These are phyloP conservation scores for Osmozyma mogii DNA, from an alignment of 805 yeast genomes.

Conservation along the genomic window DNA sequence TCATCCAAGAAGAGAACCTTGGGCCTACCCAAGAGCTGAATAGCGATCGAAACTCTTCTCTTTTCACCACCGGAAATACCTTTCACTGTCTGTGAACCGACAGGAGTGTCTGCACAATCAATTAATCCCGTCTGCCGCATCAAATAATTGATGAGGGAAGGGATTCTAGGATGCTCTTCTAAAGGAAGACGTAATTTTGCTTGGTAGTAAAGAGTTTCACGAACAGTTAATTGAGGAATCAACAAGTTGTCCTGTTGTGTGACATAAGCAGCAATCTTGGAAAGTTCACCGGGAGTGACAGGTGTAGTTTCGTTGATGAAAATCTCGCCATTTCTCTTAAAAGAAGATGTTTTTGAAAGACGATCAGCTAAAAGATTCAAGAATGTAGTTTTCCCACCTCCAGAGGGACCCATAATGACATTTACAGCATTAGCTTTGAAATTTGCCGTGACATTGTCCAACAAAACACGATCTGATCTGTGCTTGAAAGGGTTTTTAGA, in stretches of 20 bases:
- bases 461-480: slow-evolving; percentile 9
- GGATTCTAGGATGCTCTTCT: slow-evolving; percentile 27
- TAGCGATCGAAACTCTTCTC: slow-evolving; percentile 74
- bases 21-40: slow-evolving; percentile 68
- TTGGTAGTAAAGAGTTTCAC: slow-evolving; percentile 67
- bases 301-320: slow-evolving; percentile 19
- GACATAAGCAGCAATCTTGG: slow-evolving; percentile 57
- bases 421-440: slow-evolving; percentile 53
- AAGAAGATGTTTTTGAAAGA: slow-evolving; percentile 22
- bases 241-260: slow-evolving; percentile 75
- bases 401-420: slow-evolving; percentile 78
- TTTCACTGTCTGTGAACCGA: slow-evolving; percentile 30
- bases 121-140: slow-evolving; percentile 59
- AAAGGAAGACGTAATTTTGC: slow-evolving; percentile 58
- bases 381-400: slow-evolving; percentile 68
- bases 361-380: slow-evolving; percentile 59
- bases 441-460: slow-evolving; percentile 40
- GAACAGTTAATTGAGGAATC: slow-evolving; percentile 63
- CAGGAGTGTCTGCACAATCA: slow-evolving; percentile 68
- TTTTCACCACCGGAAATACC: slow-evolving; percentile 53
- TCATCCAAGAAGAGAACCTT: slow-evolving; percentile 71
- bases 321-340: slow-evolving; percentile 18
- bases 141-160: slow-evolving; percentile 46
- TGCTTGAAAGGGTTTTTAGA: slow-evolving; percentile 5
- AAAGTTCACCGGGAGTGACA: slow-evolving; percentile 17